Base-by-base conservation (phyloP, 331 rosid genomes). In the Rhamnella rubrinervis region DNA sequence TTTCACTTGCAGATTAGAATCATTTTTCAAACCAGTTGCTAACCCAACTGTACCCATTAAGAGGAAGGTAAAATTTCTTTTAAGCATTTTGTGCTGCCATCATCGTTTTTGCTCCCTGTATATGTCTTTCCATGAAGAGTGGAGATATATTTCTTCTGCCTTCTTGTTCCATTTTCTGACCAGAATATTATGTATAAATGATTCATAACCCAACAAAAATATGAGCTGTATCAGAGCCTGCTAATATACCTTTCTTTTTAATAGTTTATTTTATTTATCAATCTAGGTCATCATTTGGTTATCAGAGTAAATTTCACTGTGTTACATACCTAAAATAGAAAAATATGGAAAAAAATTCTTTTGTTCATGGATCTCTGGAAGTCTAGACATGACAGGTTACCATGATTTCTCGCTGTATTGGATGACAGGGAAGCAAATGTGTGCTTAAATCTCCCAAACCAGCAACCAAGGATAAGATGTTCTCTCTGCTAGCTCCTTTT, bases 391-490 rank as follows among this genome's bases (percentile, higher is more conserved):
- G 69, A 85, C 73, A 61, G 82, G 75, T 71, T 72, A 63, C 86
- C 84, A 66, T 88, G 72, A 82, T 82, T 78, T 81, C 55, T 88
- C 65, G 69, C 77, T 80, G 68, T 79, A 76, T 85, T 84, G 81
- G 71, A 83, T 90, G 88, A 80, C 96, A 86, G 98, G 96, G 58
- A 79, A 87, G 75, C 85, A 90, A 88, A 81, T 90, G 87, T 86
- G 61, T 82, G 71, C 88, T 90, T 86, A 82, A 81, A 76, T 81
- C 83, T 70, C 81, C 88, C 85, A 83, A 84, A 85, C 82, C 86
- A 75, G 80, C 85, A 77, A 70, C 75, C 75, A 85, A 80, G 85
- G 81, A 62, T 84, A 84, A 83, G 83, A 78, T 83, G 86, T 74
- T 70, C 58, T 70, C 89, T 75, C 65, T 80, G 53, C 92, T 77